phyloP scores from a whole-genome alignment of 805 yeast genomes.

The Pichia californica region DNA sequence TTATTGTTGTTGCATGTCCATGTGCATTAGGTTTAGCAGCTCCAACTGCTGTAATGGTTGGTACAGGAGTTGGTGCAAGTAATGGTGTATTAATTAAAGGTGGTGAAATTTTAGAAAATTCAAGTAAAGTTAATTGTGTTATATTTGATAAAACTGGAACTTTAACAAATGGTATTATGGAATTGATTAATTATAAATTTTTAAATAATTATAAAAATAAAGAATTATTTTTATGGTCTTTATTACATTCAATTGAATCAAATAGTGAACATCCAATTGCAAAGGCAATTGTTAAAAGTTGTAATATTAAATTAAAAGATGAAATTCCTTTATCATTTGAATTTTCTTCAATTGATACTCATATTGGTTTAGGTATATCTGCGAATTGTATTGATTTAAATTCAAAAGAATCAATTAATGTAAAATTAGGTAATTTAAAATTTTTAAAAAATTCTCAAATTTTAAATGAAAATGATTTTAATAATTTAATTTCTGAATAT shows the following conservation, averaged over 20 bases:
- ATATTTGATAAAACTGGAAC: slow-evolving; percentile 97
- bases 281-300: slow-evolving; percentile 48
- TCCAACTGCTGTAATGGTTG: slow-evolving; percentile 98
- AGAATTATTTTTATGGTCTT: slow-evolving; percentile 38
- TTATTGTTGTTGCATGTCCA: slow-evolving; percentile 96
- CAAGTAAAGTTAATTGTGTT: slow-evolving; percentile 56
- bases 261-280: slow-evolving; percentile 89
- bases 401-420: slow-evolving; percentile 18
- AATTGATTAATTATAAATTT: slow-evolving; percentile 25
- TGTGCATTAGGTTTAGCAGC: slow-evolving; percentile 97
- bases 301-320: slow-evolving; percentile 9
- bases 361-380: slow-evolving; percentile 42
- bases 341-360: slow-evolving; percentile 31
- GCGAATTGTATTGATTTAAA: slow-evolving; percentile 18
- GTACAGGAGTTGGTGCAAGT: slow-evolving; percentile 91
- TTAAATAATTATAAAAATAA: slow-evolving; percentile 7
- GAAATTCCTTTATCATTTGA: slow-evolving; percentile 10
- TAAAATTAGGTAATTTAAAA: slow-evolving; percentile 50
- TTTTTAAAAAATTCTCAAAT: slow-evolving; percentile 29
- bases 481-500: slow-evolving; percentile 5
- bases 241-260: slow-evolving; percentile 54
- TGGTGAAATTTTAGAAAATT: slow-evolving; percentile 78
- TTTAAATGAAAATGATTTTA: slow-evolving; percentile 18
- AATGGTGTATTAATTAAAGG: slow-evolving; percentile 90
- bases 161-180: slow-evolving; percentile 79